A percentile compares a stretch with the other conserved stretches of the same genome.
Evolutionary conservation across 2,329 filamentous ascomycete genomes (phyloP).

Genomic region (Blastomyces silverae): DNA sequence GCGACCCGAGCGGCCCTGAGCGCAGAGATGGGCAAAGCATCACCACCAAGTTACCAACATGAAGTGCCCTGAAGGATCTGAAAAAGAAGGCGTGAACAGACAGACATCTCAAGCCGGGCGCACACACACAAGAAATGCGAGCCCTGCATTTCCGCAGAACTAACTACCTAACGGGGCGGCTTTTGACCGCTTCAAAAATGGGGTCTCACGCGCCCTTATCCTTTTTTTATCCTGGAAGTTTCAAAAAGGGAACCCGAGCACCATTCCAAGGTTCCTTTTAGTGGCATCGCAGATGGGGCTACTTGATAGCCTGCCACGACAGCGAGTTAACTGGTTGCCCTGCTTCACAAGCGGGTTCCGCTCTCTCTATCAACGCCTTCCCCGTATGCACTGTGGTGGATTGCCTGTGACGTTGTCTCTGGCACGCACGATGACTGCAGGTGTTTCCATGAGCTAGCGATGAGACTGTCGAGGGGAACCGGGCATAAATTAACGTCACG

Average conservation of each 20-base stretch:
- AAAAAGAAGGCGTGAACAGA: not conserved
- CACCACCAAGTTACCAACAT: not conserved
- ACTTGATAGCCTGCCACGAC: conserved; percentile 19
- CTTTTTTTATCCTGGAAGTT: not conserved
- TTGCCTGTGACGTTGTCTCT: conserved; percentile 17
- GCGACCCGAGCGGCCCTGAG: not conserved
- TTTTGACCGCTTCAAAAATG: conserved; percentile 5
- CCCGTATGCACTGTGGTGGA: conserved; percentile 14
- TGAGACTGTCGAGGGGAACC: not conserved
- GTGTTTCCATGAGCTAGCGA: not conserved
- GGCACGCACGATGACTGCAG: conserved; percentile 3
- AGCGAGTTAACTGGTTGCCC: conserved; percentile 19
- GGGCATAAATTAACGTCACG: not conserved
- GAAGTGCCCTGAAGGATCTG: not conserved
- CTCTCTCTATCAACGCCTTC: conserved; percentile 12
- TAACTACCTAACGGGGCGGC: not conserved
- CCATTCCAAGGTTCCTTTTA: not conserved
- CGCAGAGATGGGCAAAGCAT: not conserved
- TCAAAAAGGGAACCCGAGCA: not conserved
- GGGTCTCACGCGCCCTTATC: not conserved
- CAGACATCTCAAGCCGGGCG: not conserved
- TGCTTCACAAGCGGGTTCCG: conserved; percentile 12
- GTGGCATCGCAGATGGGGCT: conserved; percentile 13
- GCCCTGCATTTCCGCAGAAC: not conserved
- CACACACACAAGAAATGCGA: not conserved